Percentiles rank a stretch among this genome's conserved stretches.
Evolutionary conservation across 2,329 filamentous ascomycete genomes (phyloP).

Genomic region (Fusarium concolor): DNA sequence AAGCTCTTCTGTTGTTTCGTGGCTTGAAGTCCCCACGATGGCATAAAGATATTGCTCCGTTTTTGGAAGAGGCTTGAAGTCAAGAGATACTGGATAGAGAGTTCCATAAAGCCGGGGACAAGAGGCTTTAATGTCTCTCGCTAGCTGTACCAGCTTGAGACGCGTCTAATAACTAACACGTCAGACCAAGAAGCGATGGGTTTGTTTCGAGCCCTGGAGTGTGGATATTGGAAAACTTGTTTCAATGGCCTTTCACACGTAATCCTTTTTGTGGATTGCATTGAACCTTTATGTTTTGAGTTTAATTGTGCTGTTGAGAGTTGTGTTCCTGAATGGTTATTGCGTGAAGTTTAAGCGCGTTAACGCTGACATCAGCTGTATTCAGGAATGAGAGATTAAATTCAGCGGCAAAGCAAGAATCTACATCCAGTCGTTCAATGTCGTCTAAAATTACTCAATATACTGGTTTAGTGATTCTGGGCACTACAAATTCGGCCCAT

Average conservation of each 20-base stretch:
- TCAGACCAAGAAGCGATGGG: conserved; percentile 13
- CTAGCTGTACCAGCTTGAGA: conserved; percentile 25
- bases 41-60: background rate
- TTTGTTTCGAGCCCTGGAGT: conserved; percentile 29
- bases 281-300: conserved; percentile 17
- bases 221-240: conserved; percentile 23
- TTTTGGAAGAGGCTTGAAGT: conserved; percentile 8
- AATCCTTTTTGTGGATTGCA: conserved; percentile 2
- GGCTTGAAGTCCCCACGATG: background rate
- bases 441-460: background rate
- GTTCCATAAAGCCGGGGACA: background rate
- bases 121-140: conserved; percentile 30
- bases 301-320: conserved; percentile 17
- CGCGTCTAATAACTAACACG: conserved; percentile 26
- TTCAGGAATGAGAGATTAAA: conserved; percentile 9
- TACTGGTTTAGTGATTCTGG: background rate
- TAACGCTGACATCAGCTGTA: conserved; percentile 19
- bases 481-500: background rate
- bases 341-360: conserved; percentile 23
- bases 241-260: conserved; percentile 16
- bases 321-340: conserved; percentile 2
- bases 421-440: conserved; percentile 11
- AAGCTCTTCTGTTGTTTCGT: conserved; percentile 2
- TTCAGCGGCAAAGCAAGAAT: background rate
- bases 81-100: conserved; percentile 7